Conservation (phyloP, 371 early-diverging fungal species). For the Vairimorpha ceranae region DNA sequence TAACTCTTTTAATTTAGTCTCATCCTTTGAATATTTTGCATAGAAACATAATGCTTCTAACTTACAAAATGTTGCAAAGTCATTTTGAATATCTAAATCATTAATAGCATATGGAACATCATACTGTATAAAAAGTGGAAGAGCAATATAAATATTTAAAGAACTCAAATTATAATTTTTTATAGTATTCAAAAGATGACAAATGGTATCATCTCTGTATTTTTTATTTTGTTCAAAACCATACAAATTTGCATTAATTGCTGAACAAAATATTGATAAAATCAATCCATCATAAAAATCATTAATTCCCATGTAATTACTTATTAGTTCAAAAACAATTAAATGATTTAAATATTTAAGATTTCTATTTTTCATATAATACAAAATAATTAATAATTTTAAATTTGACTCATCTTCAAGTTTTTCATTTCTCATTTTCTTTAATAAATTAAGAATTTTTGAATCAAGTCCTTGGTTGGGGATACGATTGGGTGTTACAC, state of each 20-base stretch:
- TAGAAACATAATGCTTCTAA: slow-evolving; percentile 43
- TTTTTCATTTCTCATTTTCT: slow-evolving; percentile 19
- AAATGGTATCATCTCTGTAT: slow-evolving; percentile 15
- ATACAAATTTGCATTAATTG: slow-evolving; percentile 1
- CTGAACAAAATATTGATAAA: slow-evolving; percentile 18
- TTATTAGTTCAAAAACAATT: slow-evolving; percentile 47
- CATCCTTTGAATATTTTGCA: slow-evolving; percentile 30
- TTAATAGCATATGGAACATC: slow-evolving; percentile 1
- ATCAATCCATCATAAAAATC: slow-evolving; percentile 44
- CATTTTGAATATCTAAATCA: slow-evolving; percentile 23
- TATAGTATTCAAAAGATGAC: slow-evolving; percentile 22
- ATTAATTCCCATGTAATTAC: slow-evolving; percentile 31
- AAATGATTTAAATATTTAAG: slow-evolving; percentile 38
- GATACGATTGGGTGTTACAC: slow-evolving; percentile 12
- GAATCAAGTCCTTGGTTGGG: slow-evolving; percentile 45
- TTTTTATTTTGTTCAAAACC: slow-evolving; percentile 35
- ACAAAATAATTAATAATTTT: slow-evolving; percentile 43
- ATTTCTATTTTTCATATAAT: slow-evolving; percentile 41
- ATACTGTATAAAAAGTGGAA: slow-evolving; percentile 34
- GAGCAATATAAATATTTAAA: slow-evolving; percentile 7
- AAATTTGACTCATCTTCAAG: slow-evolving; percentile 14
- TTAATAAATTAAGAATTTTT: slow-evolving; percentile 41
- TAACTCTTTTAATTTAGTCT: slow-evolving; percentile 2
- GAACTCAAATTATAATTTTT: not conserved
- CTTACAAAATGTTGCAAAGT: slow-evolving; percentile 8